A percentile compares a stretch with the other conserved stretches of the same genome.
These are phyloP conservation scores for Boechera stricta DNA, from an alignment of 345 rosid species.

Conservation along the genomic window DNA sequence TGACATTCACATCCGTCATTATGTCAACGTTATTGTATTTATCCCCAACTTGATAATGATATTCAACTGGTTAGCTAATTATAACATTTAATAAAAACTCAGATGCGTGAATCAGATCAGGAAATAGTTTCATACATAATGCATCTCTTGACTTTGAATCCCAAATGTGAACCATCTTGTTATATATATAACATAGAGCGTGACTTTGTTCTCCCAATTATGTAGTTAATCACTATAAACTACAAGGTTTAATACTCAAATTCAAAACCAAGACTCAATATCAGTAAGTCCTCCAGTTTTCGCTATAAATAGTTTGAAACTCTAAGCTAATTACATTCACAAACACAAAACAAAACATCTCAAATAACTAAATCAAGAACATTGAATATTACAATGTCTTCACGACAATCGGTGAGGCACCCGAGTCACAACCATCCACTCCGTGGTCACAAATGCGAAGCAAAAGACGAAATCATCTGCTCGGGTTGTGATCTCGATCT, in stretches of 20 bases:
- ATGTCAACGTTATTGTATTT: slow-evolving; percentile 22
- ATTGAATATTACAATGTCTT: slow-evolving; percentile 19
- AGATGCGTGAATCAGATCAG: background rate
- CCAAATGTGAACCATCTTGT: background rate
- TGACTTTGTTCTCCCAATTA: too few relatives aligned
- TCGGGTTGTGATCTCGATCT: slow-evolving; percentile 39
- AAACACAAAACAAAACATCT: slow-evolving; percentile 5
- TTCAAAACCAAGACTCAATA: slow-evolving; percentile 10
- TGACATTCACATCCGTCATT: background rate
- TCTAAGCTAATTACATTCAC: slow-evolving; percentile 4
- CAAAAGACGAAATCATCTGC: slow-evolving; percentile 30
- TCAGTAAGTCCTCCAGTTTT: slow-evolving; percentile 4
- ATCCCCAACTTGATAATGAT: background rate
- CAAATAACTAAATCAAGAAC: slow-evolving; percentile 10
- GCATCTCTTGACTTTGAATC: slow-evolving; percentile 21
- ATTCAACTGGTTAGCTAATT: background rate
- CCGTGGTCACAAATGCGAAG: slow-evolving; percentile 25
- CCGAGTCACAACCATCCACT: slow-evolving; percentile 40
- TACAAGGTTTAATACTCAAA: background rate
- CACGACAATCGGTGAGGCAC: slow-evolving; percentile 30
- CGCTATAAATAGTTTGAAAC: slow-evolving; percentile 13
- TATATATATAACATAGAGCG: background rate
- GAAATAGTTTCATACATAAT: slow-evolving; percentile 1
- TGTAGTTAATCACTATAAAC: too few relatives aligned
- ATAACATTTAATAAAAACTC: background rate